These are phyloP conservation scores for Aspergillus cristatus DNA, from an alignment of 495 filamentous ascomycete genomes.

Conservation along the genomic window DNA sequence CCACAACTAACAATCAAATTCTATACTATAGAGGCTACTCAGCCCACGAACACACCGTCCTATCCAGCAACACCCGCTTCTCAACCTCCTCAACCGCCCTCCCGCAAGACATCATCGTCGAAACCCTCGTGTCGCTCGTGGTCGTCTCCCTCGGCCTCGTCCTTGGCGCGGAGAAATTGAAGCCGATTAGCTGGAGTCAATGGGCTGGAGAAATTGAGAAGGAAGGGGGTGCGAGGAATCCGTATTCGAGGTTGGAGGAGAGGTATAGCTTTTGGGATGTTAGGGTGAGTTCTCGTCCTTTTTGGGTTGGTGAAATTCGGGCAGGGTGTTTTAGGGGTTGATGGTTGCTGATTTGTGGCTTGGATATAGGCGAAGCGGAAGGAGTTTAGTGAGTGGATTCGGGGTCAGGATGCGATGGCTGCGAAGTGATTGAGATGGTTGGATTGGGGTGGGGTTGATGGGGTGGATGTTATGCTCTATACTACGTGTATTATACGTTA, in stretches of 20 bases:
- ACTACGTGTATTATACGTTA: background rate
- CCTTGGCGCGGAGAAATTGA: constrained; percentile 54
- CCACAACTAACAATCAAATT: constrained; percentile 1
- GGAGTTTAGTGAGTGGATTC: constrained; percentile 69
- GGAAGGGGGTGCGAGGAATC: constrained; percentile 45
- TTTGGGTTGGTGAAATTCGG: constrained; percentile 23
- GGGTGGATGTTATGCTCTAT: background rate
- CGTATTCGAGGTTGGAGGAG: constrained; percentile 47
- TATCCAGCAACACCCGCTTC: constrained; percentile 49
- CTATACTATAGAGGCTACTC: constrained; percentile 60
- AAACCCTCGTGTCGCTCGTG: constrained; percentile 53
- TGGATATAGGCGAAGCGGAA: constrained; percentile 51
- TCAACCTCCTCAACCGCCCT: constrained; percentile 43
- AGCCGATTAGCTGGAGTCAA: constrained; percentile 71
- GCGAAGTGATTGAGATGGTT: constrained; percentile 14
- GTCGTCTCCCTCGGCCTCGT: constrained; percentile 65
- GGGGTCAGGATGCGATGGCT: constrained; percentile 25
- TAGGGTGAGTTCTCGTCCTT: constrained; percentile 47
- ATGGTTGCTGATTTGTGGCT: constrained; percentile 1
- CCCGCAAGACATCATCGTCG: constrained; percentile 62
- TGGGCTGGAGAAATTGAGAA: constrained; percentile 79
- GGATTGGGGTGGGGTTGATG: constrained; percentile 1
- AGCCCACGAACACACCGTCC: constrained; percentile 70
- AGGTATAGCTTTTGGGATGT: constrained; percentile 60
- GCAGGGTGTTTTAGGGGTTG: background rate